Evolutionary conservation across 345 rosid genomes (phyloP).

Genomic region (Citrus australasica): DNA sequence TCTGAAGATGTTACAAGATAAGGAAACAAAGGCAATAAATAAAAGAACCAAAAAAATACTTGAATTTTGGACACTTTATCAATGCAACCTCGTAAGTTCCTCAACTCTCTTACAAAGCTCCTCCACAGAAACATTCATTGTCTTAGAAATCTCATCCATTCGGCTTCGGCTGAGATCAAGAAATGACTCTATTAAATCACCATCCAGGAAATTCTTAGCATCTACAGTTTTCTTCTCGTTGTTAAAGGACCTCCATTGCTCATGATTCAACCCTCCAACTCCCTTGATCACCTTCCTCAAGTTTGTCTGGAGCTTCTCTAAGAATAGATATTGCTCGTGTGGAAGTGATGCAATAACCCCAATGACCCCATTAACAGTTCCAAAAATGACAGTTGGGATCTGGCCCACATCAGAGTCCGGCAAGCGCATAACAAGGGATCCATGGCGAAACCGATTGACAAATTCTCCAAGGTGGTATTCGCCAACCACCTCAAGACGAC

Average conservation of each 20-base stretch:
- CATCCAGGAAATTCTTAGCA: conserved; percentile 78
- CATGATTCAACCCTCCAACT: conserved; percentile 90
- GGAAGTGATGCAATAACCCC: conserved; percentile 94
- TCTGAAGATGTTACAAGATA: background rate
- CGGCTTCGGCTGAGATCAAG: conserved; percentile 63
- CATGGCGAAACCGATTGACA: conserved; percentile 86
- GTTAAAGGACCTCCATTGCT: conserved; percentile 92
- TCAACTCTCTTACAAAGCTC: conserved; percentile 87
- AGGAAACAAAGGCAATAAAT: background rate
- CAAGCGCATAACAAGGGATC: conserved; percentile 88
- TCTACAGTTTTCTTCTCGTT: conserved; percentile 81
- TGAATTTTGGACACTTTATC: background rate
- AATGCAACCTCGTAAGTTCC: conserved; percentile 86
- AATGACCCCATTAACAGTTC: conserved; percentile 81
- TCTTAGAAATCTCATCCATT: conserved; percentile 81
- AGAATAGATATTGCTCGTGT: conserved; percentile 61
- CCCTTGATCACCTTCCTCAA: conserved; percentile 88
- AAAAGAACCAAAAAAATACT: background rate
- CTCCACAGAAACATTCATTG: conserved; percentile 65
- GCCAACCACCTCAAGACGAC: conserved; percentile 83
- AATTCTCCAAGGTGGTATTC: conserved; percentile 94
- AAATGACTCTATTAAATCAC: conserved; percentile 81
- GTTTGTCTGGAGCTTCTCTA: conserved; percentile 78
- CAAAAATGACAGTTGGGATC: conserved; percentile 83
- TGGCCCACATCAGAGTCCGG: conserved; percentile 90